Conservation (phyloP, 768 basidiomycete genomes). For the Psilocybe cyanescens region DNA sequence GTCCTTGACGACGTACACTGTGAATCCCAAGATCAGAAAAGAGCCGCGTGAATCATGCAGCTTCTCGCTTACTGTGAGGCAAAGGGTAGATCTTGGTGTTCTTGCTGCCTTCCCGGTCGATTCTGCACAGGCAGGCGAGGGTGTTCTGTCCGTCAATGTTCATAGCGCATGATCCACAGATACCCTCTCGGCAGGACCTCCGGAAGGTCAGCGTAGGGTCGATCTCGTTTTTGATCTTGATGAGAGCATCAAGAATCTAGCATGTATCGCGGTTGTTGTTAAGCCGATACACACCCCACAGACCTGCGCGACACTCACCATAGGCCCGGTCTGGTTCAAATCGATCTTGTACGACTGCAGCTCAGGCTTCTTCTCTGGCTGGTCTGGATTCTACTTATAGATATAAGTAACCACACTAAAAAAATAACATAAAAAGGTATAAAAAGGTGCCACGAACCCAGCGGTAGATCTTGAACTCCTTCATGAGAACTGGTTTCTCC, state of each 20-base stretch:
- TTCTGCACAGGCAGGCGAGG: constrained; percentile 94
- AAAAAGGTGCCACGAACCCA: constrained; percentile 64
- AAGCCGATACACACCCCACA: not conserved
- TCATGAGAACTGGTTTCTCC: constrained; percentile 74
- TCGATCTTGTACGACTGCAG: constrained; percentile 93
- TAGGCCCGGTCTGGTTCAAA: constrained; percentile 93
- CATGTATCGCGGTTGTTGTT: not conserved
- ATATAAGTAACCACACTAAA: constrained; percentile 23
- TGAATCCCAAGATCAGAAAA: not conserved
- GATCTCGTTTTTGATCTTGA: constrained; percentile 99
- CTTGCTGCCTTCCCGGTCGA: constrained; percentile 74
- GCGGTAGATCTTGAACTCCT: constrained; percentile 99
- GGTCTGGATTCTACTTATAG: constrained; percentile 79
- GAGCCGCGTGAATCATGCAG: not conserved
- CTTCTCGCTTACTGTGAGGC: constrained; percentile 81
- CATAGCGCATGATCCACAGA: constrained; percentile 99
- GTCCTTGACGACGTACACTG: constrained; percentile 99
- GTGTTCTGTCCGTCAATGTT: constrained; percentile 99
- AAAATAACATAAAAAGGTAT: not conserved
- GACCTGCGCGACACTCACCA: constrained; percentile 50
- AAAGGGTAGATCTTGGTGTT: constrained; percentile 94
- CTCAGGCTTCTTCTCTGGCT: constrained; percentile 87
- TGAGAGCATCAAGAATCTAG: constrained; percentile 86
- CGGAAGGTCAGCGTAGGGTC: constrained; percentile 98
- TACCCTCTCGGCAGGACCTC: constrained; percentile 91